Evolutionary conservation across 805 yeast species (phyloP).

Genomic region (Torulaspora gathmanii): DNA sequence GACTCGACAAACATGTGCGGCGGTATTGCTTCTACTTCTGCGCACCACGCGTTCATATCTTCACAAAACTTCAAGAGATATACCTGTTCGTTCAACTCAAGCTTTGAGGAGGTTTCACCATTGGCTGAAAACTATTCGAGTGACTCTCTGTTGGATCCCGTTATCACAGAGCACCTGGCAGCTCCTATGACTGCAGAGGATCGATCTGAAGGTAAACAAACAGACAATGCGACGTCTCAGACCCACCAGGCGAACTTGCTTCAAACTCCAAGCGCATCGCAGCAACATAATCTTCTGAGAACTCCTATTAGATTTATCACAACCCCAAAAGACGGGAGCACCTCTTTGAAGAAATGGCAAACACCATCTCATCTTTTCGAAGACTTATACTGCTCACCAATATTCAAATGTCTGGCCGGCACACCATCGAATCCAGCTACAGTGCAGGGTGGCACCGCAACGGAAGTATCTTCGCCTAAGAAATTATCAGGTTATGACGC

Average conservation of each 20-base stretch:
- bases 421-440: conserved; percentile 24
- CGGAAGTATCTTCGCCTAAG: conserved; percentile 17
- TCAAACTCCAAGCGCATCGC: conserved; percentile 25
- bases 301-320: conserved; percentile 24
- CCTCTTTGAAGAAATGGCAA: conserved; percentile 30
- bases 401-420: conserved; percentile 25
- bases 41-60: conserved; percentile 16
- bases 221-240: conserved; percentile 1
- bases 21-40: conserved; percentile 1
- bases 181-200: background rate
- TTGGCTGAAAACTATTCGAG: conserved; percentile 4
- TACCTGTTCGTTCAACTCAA: conserved; percentile 35
- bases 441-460: conserved; percentile 9
- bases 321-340: conserved; percentile 26
- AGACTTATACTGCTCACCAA: conserved; percentile 33
- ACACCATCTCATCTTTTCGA: conserved; percentile 35
- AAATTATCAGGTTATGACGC: conserved; percentile 12
- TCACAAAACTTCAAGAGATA: conserved; percentile 29
- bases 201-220: background rate
- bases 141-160: conserved; percentile 10
- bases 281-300: conserved; percentile 17
- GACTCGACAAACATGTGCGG: background rate
- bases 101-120: conserved; percentile 33
- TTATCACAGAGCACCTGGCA: conserved; percentile 2
- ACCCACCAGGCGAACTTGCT: conserved; percentile 13